phyloP scores from a whole-genome alignment of 164 flowering plant genomes.

The Piper betle region DNA sequence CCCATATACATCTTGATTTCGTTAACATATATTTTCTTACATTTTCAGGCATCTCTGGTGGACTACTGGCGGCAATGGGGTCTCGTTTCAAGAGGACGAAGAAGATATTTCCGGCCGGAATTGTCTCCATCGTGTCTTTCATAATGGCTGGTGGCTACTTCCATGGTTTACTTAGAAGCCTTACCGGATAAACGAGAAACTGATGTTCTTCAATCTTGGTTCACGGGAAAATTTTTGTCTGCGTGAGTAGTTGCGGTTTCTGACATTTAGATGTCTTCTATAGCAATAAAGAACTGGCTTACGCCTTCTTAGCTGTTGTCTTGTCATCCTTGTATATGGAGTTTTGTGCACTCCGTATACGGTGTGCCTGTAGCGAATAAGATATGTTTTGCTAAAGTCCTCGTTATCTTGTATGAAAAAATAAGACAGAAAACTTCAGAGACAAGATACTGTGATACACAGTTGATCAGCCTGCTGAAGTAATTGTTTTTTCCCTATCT shows the following conservation, averaged over 20 bases:
- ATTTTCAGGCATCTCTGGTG: constrained; percentile 51
- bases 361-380: no score
- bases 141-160: constrained; percentile 85
- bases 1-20: neutral
- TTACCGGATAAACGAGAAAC: constrained; percentile 14
- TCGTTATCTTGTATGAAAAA: no score
- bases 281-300: neutral
- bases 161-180: constrained; percentile 66
- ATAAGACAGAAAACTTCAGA: no score
- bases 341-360: no score
- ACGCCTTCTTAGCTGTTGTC: no score
- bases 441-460: no score
- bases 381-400: no score
- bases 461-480: no score
- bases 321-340: no score
- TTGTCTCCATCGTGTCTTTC: constrained; percentile 70
- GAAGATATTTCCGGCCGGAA: constrained; percentile 89
- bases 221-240: neutral
- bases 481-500: no score
- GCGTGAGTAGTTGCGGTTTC: neutral
- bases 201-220: neutral
- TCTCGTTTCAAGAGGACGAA: constrained; percentile 69
- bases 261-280: neutral
- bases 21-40: neutral
- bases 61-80: constrained; percentile 75